Evolutionary conservation across 2,329 filamentous ascomycete genomes (phyloP).

Genomic region (Cercospora sp.): DNA sequence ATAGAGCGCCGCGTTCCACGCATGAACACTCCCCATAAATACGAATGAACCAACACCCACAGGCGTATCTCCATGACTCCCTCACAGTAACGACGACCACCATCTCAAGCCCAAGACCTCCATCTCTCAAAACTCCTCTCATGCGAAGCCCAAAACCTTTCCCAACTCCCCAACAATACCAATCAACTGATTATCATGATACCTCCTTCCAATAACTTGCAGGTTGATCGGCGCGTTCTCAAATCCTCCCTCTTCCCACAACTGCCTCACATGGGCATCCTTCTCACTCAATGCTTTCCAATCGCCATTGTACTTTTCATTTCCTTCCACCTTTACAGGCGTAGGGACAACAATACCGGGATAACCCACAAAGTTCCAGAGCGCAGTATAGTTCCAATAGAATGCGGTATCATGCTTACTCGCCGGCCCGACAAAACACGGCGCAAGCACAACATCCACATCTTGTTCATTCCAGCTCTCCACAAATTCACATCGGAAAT

Average conservation of each 20-base stretch:
- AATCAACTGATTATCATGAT: slow-evolving; percentile 23
- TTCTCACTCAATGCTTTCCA: slow-evolving; percentile 21
- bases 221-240: slow-evolving; percentile 24
- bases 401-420: slow-evolving; percentile 22
- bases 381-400: slow-evolving; percentile 25
- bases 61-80: too few species aligned
- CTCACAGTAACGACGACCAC: too few species aligned
- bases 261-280: slow-evolving; percentile 15
- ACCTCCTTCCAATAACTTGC: slow-evolving; percentile 22
- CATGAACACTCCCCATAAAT: too few species aligned
- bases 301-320: slow-evolving; percentile 15
- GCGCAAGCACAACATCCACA: slow-evolving; percentile 24
- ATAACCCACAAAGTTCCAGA: slow-evolving; percentile 29
- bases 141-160: slow-evolving; percentile 18
- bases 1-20: too few species aligned
- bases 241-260: slow-evolving; percentile 23
- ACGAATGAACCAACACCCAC: too few species aligned
- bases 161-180: slow-evolving; percentile 21
- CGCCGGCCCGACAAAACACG: slow-evolving; percentile 24
- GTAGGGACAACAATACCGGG: slow-evolving; percentile 23
- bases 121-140: not conserved
- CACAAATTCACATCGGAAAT: slow-evolving; percentile 21
- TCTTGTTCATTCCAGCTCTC: slow-evolving; percentile 24
- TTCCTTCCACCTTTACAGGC: slow-evolving; percentile 13
- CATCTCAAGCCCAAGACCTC: too few species aligned